These are phyloP conservation scores for Marasmius fiardii DNA, from an alignment of 1,284 basidiomycete species.

Conservation along the genomic window DNA sequence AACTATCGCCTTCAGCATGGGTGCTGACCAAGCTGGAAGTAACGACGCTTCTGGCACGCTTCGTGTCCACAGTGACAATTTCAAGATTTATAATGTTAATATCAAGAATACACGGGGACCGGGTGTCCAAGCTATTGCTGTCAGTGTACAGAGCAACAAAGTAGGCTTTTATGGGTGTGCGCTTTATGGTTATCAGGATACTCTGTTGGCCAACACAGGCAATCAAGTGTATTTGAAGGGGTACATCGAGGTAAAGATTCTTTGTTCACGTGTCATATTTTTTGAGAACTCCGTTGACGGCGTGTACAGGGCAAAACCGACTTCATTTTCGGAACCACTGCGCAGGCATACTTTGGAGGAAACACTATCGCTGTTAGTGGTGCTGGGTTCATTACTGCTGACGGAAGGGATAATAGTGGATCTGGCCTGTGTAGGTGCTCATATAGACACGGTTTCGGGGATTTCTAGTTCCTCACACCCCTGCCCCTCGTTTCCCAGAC, in stretches of 20 bases:
- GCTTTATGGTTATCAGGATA: constrained; percentile 51
- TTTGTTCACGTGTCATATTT: neutral
- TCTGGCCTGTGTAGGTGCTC: constrained; percentile 40
- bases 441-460: neutral
- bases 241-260: constrained; percentile 40
- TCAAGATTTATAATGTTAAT: constrained; percentile 54
- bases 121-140: constrained; percentile 49
- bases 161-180: constrained; percentile 51
- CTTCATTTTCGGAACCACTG: constrained; percentile 48
- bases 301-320: constrained; percentile 44
- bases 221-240: constrained; percentile 45
- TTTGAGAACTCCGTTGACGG: neutral
- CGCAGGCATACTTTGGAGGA: constrained; percentile 41
- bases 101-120: constrained; percentile 50
- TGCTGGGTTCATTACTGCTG: constrained; percentile 49
- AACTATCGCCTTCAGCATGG: constrained; percentile 29
- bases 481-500: constrained; percentile 28
- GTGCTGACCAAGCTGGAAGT: constrained; percentile 33
- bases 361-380: constrained; percentile 41
- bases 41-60: constrained; percentile 54
- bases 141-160: constrained; percentile 48
- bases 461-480: neutral
- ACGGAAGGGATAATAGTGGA: constrained; percentile 44
- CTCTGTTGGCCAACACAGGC: constrained; percentile 40
- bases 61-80: constrained; percentile 47